A percentile compares a stretch with the other conserved stretches of the same genome.
phyloP scores from a whole-genome alignment of 305 asterid genomes.

The Rubia tinctorum region DNA sequence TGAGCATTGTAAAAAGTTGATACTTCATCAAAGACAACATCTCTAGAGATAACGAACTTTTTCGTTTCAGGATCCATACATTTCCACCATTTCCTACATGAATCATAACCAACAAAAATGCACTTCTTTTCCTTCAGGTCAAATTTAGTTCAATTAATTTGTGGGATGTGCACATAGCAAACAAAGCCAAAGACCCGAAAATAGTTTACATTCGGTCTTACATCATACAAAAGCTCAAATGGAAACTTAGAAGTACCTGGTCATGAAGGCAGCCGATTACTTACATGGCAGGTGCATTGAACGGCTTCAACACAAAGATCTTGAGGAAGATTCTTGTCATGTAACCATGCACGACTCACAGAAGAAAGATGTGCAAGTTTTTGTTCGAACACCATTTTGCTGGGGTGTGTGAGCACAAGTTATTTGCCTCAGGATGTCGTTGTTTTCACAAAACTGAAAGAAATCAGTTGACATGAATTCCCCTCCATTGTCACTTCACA shows the following conservation, averaged over 20 bases:
- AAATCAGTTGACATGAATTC: constrained; percentile 9
- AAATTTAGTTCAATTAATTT: constrained; percentile 16
- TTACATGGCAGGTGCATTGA: background rate
- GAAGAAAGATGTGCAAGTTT: background rate
- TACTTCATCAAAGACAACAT: no score
- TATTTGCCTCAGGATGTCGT: constrained; percentile 11
- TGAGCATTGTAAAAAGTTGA: no score
- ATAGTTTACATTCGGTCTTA: background rate
- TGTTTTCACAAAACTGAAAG: background rate
- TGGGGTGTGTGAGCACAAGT: no score
- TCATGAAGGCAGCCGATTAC: background rate
- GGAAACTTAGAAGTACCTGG: background rate
- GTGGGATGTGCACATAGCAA: constrained; percentile 10
- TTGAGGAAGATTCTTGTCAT: constrained; percentile 6
- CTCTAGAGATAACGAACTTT: constrained; percentile 16
- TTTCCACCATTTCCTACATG: constrained; percentile 14
- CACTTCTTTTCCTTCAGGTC: constrained; percentile 20
- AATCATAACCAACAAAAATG: constrained; percentile 20
- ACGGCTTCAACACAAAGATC: no score
- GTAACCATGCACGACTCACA: background rate
- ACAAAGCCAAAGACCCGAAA: constrained; percentile 1
- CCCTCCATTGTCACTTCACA: constrained; percentile 6
- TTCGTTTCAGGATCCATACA: constrained; percentile 16
- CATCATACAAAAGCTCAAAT: background rate
- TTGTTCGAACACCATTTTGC: no score